Conservation (phyloP, 108 stramenopile genomes). For the Cyclostephanos invisitatus region DNA sequence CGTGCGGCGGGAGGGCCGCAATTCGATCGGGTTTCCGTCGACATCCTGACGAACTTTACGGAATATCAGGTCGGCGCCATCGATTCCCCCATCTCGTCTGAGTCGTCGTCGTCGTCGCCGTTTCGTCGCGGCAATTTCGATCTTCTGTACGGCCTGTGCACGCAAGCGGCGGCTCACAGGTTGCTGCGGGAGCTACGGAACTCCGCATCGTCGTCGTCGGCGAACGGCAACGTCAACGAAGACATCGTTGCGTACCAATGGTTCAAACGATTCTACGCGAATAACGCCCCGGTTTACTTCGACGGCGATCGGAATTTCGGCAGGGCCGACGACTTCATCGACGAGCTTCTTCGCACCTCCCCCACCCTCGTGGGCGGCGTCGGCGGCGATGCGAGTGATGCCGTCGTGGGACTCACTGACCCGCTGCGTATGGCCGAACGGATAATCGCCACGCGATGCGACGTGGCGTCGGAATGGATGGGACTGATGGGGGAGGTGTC, state of each 20-base stretch:
- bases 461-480: conserved; percentile 69
- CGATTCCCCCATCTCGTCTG: not conserved
- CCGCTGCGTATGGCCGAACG: conserved; percentile 67
- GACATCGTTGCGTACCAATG: conserved; percentile 55
- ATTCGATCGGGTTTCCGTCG: conserved; percentile 59
- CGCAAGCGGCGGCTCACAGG: conserved; percentile 78
- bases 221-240: not conserved
- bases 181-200: conserved; percentile 50
- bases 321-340: conserved; percentile 65
- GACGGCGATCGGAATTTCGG: conserved; percentile 73
- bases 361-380: conserved; percentile 51
- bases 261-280: conserved; percentile 62
- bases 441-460: conserved; percentile 60
- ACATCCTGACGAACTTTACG: conserved; percentile 49
- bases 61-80: conserved; percentile 38
- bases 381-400: conserved; percentile 15
- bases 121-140: conserved; percentile 81
- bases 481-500: conserved; percentile 56
- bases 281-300: conserved; percentile 58
- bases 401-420: conserved; percentile 42
- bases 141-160: conserved; percentile 63
- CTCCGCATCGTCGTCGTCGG: not conserved
- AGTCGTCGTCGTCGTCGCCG: conserved; percentile 49
- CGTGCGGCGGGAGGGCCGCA: not conserved
- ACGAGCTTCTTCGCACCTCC: conserved; percentile 65